A percentile compares a stretch with the other conserved stretches of the same genome.
These are phyloP conservation scores for Fusarium pseudograminearum DNA, from an alignment of 2,329 filamentous ascomycete genomes.

Conservation along the genomic window DNA sequence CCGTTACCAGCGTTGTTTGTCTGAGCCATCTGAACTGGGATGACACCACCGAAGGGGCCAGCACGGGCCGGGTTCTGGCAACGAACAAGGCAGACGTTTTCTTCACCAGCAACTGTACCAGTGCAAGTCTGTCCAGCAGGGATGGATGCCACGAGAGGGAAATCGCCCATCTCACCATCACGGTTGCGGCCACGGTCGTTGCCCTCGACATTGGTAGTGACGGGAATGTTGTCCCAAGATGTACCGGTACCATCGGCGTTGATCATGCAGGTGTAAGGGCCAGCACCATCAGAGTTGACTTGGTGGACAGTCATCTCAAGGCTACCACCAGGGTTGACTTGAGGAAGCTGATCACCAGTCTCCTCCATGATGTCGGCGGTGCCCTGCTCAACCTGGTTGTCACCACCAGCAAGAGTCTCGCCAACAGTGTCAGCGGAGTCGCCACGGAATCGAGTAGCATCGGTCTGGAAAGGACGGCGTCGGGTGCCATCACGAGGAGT, in stretches of 20 bases:
- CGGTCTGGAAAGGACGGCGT: constrained; percentile 72
- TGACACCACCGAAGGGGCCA: constrained; percentile 7
- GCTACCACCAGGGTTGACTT: constrained; percentile 68
- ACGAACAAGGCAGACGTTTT: constrained; percentile 19
- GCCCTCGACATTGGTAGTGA: constrained; percentile 9
- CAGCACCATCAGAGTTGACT: constrained; percentile 43
- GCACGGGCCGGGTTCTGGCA: constrained; percentile 18
- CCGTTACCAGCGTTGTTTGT: background rate
- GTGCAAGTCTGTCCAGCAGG: constrained; percentile 11
- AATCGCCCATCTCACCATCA: constrained; percentile 2
- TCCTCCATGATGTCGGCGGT: constrained; percentile 63
- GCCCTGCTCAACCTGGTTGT: constrained; percentile 17
- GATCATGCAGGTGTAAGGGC: constrained; percentile 74
- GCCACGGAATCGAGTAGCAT: constrained; percentile 57
- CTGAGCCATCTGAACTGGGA: constrained; percentile 3
- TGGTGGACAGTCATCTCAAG: constrained; percentile 68
- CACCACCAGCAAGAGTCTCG: constrained; percentile 7
- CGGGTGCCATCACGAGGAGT: constrained; percentile 72
- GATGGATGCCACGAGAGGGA: constrained; percentile 16
- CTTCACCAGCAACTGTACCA: constrained; percentile 15
- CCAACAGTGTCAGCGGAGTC: background rate
- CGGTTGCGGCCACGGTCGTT: constrained; percentile 22
- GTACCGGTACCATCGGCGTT: constrained; percentile 66
- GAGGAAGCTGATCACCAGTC: constrained; percentile 68
- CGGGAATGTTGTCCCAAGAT: constrained; percentile 2